Conservation (phyloP, 2,329 filamentous ascomycete genomes). For the Colletotrichum australisinense region DNA sequence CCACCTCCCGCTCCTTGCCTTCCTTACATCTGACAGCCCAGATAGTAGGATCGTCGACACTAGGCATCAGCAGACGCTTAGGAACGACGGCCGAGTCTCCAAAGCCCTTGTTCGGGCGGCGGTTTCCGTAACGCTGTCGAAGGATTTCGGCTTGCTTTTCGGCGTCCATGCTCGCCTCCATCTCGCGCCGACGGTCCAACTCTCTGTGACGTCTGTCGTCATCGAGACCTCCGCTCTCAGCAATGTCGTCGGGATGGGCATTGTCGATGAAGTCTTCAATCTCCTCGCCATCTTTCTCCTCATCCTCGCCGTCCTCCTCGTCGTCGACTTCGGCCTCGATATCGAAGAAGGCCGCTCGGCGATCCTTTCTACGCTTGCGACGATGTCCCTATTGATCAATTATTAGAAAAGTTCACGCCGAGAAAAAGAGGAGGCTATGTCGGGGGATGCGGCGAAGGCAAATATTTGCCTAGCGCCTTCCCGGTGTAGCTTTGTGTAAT, state of each 20-base stretch:
- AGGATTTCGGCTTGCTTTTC: conserved; percentile 92
- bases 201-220: conserved; percentile 95
- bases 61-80: conserved; percentile 87
- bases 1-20: conserved; percentile 92
- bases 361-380: conserved; percentile 82
- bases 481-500: too few species aligned
- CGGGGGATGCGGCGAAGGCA: background rate
- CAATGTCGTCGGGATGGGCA: conserved; percentile 89
- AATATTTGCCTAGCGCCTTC: background rate
- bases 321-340: conserved; percentile 98
- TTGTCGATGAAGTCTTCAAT: conserved; percentile 88
- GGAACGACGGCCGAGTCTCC: conserved; percentile 83
- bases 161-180: conserved; percentile 88
- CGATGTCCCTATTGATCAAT: conserved; percentile 67
- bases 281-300: conserved; percentile 88
- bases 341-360: conserved; percentile 91
- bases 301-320: conserved; percentile 87
- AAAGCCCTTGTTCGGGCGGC: conserved; percentile 72
- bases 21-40: conserved; percentile 95
- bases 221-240: conserved; percentile 81
- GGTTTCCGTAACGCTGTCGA: conserved; percentile 88
- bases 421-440: background rate
- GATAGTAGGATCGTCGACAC: conserved; percentile 94
- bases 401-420: background rate
- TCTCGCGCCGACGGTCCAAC: conserved; percentile 90